Evolutionary conservation across 2,329 filamentous ascomycete genomes (phyloP), one percentile per base, ranked within the genome.

Genomic region (Claviceps capensis): DNA sequence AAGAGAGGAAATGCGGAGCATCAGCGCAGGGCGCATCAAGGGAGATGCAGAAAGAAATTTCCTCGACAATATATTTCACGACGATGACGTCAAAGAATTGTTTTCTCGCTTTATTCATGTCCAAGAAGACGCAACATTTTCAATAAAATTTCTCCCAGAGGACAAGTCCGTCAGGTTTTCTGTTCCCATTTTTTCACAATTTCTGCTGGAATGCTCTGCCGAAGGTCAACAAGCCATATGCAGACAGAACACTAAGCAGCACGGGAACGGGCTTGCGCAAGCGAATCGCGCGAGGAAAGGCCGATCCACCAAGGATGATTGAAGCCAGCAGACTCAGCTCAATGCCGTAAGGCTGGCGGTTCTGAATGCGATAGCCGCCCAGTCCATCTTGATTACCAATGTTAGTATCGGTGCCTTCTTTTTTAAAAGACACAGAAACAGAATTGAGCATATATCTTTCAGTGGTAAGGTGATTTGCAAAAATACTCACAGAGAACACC

Each of bases 271-370:
- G 86, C 77, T 97, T 98, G 60, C 78, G 75, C 43, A 83, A 78
- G 67, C 82, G 87, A 62, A 98, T 82, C 4, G 89, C 93, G 50
- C 93, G 79, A 13, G 93, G 93, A 54, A 97, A 83, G 2, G 87
- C 85, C 43, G 86, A 86, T 19, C 88, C 89, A 43, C 78, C 91
- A 38, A 98, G 77, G 26, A 97, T 72, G n/a, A 88, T 62, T 0
- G 88, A 95, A 4, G 93, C 93, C 44, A 96, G 74, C 9, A 98
- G 77, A n/a, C 85, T 87, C 44, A 95, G 73, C 69, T 97, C 93
- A 59, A 94, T 72, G 56, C 91, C 93, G 67, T 93, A 95, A 3
- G 86, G 66, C 65, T 88, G 78, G 55, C 77, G 74, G 60, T 81
- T 83, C 61, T 85, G 82, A 56, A 95, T 82, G 54, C 90, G 86